Conservation (phyloP, 495 filamentous ascomycete genomes). For the Cercophora sp. region DNA sequence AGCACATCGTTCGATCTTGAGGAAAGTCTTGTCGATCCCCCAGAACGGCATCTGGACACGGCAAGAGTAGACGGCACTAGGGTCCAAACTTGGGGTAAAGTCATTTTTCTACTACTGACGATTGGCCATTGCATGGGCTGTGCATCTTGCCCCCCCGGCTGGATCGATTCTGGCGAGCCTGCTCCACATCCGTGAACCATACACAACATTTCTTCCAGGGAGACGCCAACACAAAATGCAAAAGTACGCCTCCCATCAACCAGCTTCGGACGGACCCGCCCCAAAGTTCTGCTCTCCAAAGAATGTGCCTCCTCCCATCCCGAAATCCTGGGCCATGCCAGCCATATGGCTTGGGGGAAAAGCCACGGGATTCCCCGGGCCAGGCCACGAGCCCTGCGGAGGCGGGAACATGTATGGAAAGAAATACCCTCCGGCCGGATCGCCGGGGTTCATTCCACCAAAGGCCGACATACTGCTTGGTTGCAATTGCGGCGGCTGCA, state of each 20-base stretch:
- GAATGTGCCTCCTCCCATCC: background rate
- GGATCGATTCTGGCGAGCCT: too few relatives aligned
- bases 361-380: background rate
- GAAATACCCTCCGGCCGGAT: background rate
- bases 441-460: background rate
- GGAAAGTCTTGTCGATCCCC: too few relatives aligned
- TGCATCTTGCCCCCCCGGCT: too few relatives aligned
- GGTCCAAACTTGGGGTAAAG: too few relatives aligned
- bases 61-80: too few relatives aligned
- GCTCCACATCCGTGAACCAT: too few relatives aligned
- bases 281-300: slow-evolving; percentile 9
- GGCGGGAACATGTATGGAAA: slow-evolving; percentile 1
- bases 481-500: background rate
- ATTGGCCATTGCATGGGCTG: too few relatives aligned
- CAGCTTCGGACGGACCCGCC: background rate
- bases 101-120: too few relatives aligned
- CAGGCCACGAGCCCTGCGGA: slow-evolving; percentile 5
- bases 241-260: background rate
- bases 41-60: too few relatives aligned
- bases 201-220: too few relatives aligned
- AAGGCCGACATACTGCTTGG: background rate
- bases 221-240: background rate
- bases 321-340: slow-evolving; percentile 4
- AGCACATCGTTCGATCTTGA: too few relatives aligned
- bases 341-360: slow-evolving; percentile 4